A percentile compares a stretch with the other conserved stretches of the same genome.
Evolutionary conservation across 805 yeast genomes (phyloP).

Genomic region (Candida coquimbonensis): DNA sequence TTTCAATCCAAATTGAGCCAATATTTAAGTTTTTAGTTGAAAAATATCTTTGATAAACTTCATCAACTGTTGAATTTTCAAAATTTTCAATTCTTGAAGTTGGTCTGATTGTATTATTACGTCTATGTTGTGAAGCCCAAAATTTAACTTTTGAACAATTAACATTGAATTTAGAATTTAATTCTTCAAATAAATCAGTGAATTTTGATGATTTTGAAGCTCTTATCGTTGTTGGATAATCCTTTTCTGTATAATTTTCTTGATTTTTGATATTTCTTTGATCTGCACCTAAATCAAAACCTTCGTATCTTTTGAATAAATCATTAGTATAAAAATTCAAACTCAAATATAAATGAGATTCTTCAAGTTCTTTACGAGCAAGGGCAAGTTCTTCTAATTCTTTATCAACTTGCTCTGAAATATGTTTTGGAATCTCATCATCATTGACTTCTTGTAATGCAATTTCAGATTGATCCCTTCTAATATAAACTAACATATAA

Average conservation of each 20-base stretch:
- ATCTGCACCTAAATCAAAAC: constrained; percentile 74
- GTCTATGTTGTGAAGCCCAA: constrained; percentile 60
- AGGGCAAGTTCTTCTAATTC: constrained; percentile 54
- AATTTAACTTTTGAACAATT: constrained; percentile 39
- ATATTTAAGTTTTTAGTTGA: constrained; percentile 37
- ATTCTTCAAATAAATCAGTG: constrained; percentile 39
- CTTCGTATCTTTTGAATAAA: constrained; percentile 54
- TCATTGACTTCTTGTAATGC: constrained; percentile 53
- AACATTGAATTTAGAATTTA: constrained; percentile 38
- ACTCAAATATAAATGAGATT: constrained; percentile 56
- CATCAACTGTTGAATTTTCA: constrained; percentile 39
- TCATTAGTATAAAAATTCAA: constrained; percentile 49
- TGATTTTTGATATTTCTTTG: constrained; percentile 33
- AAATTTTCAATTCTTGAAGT: constrained; percentile 32
- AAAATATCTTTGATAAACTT: constrained; percentile 40
- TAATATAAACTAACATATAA: constrained; percentile 90
- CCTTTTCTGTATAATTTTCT: constrained; percentile 27
- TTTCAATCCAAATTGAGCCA: constrained; percentile 62
- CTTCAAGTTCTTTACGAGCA: constrained; percentile 57
- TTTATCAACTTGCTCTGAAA: constrained; percentile 54
- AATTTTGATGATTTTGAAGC: constrained; percentile 52
- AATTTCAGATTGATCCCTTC: constrained; percentile 49
- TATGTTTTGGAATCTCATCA: constrained; percentile 58
- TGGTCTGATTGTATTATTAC: constrained; percentile 66
- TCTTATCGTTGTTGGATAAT: constrained; percentile 38